A percentile compares a stretch with the other conserved stretches of the same genome.
Conservation (phyloP, 306 rosid species). For the Lagenaria siceraria region DNA sequence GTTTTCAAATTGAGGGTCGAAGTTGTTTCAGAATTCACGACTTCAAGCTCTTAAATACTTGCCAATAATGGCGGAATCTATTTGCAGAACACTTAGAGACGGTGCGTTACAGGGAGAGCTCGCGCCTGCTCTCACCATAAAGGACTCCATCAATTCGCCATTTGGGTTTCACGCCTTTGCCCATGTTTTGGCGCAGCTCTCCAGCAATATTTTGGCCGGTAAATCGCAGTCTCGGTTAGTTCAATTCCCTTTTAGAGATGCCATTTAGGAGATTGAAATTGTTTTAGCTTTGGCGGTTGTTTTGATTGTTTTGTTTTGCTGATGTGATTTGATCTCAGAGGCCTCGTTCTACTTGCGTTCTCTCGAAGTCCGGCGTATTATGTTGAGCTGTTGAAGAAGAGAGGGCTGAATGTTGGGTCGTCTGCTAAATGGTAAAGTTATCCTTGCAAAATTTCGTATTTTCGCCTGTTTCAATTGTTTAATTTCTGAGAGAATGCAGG, state of each 20-base stretch:
- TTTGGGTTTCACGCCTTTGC: constrained; percentile 47
- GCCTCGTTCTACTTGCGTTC: constrained; percentile 57
- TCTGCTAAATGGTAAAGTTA: constrained; percentile 37
- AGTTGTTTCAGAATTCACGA: neutral
- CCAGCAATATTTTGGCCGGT: constrained; percentile 34
- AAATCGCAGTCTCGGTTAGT: constrained; percentile 74
- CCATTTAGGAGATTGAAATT: neutral
- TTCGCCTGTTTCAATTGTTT: neutral
- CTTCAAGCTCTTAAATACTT: neutral
- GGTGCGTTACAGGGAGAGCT: constrained; percentile 82
- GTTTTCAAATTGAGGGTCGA: neutral
- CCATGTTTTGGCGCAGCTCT: constrained; percentile 50
- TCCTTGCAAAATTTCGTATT: neutral
- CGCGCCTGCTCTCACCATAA: constrained; percentile 67
- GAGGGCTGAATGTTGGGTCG: constrained; percentile 36
- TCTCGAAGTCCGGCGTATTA: constrained; percentile 62
- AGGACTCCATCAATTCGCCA: constrained; percentile 55
- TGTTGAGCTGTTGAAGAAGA: constrained; percentile 32
- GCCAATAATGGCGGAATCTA: constrained; percentile 55
- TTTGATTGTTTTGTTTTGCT: neutral
- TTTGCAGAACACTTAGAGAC: constrained; percentile 59
- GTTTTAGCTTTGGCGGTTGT: neutral
- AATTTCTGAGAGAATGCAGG: neutral
- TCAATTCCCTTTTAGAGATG: neutral
- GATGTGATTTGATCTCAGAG: constrained; percentile 24